Evolutionary conservation across 148 eudicot species (phyloP).

Genomic region (Spergularia marina): DNA sequence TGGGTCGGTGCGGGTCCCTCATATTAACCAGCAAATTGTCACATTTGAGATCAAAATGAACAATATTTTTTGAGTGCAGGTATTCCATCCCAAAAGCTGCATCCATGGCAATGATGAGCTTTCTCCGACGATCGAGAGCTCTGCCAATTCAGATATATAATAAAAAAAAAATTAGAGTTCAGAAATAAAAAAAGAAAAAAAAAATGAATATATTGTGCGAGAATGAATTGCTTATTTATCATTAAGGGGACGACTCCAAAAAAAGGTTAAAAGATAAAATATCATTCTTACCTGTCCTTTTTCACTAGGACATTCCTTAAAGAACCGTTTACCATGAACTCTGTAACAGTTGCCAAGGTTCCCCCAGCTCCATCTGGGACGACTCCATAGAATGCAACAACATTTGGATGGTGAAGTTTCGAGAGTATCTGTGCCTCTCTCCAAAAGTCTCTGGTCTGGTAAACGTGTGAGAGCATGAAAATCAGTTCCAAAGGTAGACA

Average conservation of each 20-base stretch:
- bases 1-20: constrained; percentile 89
- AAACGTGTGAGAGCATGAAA: constrained; percentile 3
- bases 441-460: constrained; percentile 88
- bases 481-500: constrained; percentile 8
- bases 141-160: constrained; percentile 38
- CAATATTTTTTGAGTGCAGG: constrained; percentile 85
- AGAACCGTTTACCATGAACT: constrained; percentile 92
- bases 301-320: constrained; percentile 76
- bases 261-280: not conserved
- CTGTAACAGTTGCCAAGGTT: constrained; percentile 94
- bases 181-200: constrained; percentile 11
- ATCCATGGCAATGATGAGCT: constrained; percentile 95
- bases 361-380: constrained; percentile 95
- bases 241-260: not conserved
- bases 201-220: constrained; percentile 2
- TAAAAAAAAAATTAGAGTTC: not conserved
- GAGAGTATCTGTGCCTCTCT: constrained; percentile 93
- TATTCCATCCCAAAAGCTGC: constrained; percentile 99
- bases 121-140: constrained; percentile 67
- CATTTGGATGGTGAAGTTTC: constrained; percentile 95
- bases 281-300: constrained; percentile 61
- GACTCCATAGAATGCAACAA: constrained; percentile 94
- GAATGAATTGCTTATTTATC: not conserved
- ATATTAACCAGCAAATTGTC: constrained; percentile 88
- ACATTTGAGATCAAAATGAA: constrained; percentile 97